Evolutionary conservation across 331 rosid species (phyloP).

Genomic region (Pyracantha coccinea): DNA sequence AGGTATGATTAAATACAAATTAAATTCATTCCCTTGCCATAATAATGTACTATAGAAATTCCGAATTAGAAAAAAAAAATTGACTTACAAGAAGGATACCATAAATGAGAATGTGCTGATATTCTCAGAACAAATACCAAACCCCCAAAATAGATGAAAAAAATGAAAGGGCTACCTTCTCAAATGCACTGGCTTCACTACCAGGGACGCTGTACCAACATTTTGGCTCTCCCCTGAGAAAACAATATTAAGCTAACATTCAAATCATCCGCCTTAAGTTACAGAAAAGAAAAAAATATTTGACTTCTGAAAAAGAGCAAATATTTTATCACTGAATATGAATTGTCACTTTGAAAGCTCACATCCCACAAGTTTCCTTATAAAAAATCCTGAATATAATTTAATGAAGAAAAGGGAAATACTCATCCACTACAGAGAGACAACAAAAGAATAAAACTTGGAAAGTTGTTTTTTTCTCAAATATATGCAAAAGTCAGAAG

Average conservation of each 20-base stretch:
- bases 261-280: constrained; percentile 7
- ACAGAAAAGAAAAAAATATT: not conserved
- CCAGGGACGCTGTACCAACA: constrained; percentile 99
- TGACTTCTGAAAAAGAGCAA: too few relatives aligned
- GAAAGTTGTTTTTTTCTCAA: not conserved
- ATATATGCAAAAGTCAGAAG: not conserved
- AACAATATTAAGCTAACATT: constrained; percentile 6
- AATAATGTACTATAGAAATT: not conserved
- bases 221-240: constrained; percentile 95
- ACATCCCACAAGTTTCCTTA: not conserved
- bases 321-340: not conserved
- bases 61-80: not conserved
- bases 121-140: not conserved
- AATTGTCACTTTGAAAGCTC: not conserved
- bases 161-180: constrained; percentile 45
- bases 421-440: not conserved
- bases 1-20: not conserved
- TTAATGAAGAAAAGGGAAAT: not conserved
- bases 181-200: constrained; percentile 75
- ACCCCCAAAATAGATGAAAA: not conserved
- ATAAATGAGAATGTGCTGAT: not conserved
- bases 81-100: not conserved
- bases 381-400: not conserved
- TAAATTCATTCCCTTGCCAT: not conserved
- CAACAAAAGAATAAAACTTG: not conserved